phyloP scores from a whole-genome alignment of 805 yeast species.

The Cyberlindnera bimundalis region DNA sequence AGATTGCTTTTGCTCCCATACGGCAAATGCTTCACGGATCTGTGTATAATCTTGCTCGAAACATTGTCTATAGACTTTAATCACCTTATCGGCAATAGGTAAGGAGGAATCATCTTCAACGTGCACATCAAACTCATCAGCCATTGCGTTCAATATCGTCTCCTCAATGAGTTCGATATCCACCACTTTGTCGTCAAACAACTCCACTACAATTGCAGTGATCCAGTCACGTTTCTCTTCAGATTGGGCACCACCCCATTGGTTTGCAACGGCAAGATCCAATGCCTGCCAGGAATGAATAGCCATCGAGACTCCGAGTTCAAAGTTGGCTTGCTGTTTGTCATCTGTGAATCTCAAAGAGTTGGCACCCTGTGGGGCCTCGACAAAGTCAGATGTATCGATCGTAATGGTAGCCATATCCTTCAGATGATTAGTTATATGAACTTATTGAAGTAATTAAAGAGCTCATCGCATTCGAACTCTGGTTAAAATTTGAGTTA shows the following conservation, averaged over 20 bases:
- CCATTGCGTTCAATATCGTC: slow-evolving; percentile 82
- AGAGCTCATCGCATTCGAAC: background rate
- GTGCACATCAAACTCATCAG: slow-evolving; percentile 87
- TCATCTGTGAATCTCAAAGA: slow-evolving; percentile 48
- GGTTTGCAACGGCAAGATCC: slow-evolving; percentile 81
- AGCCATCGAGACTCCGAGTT: slow-evolving; percentile 89
- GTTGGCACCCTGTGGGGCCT: slow-evolving; percentile 41
- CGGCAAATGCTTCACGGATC: slow-evolving; percentile 57
- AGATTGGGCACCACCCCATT: slow-evolving; percentile 95
- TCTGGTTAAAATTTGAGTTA: too few species aligned
- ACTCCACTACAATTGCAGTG: slow-evolving; percentile 73
- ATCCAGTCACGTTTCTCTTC: slow-evolving; percentile 95
- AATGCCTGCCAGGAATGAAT: slow-evolving; percentile 89
- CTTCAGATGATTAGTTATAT: too few species aligned
- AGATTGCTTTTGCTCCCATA: slow-evolving; percentile 54
- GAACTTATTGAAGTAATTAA: too few species aligned
- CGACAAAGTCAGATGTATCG: slow-evolving; percentile 49
- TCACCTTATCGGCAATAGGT: slow-evolving; percentile 62
- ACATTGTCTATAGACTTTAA: slow-evolving; percentile 67
- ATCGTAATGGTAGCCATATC: slow-evolving; percentile 18
- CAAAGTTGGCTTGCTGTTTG: slow-evolving; percentile 79
- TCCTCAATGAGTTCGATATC: slow-evolving; percentile 83
- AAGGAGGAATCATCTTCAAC: slow-evolving; percentile 89
- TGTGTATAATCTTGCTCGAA: slow-evolving; percentile 44
- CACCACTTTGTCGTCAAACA: slow-evolving; percentile 64